Evolutionary conservation across 352 stramenopile genomes (phyloP).

Genomic region (Phytophthora pseudosyringae): DNA sequence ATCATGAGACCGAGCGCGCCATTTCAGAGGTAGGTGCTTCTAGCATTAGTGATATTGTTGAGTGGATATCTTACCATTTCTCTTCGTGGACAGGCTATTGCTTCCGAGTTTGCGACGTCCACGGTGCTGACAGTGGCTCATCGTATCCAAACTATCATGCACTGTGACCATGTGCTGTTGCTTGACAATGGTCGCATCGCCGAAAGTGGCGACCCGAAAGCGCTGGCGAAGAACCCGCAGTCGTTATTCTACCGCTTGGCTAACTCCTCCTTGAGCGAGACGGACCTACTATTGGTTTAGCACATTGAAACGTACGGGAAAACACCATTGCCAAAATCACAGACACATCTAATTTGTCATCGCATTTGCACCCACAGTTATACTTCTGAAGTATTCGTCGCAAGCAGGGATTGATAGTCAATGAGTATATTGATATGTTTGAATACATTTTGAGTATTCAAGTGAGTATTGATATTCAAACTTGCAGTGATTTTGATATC

Average conservation of each 20-base stretch:
- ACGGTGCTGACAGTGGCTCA: constrained; percentile 99
- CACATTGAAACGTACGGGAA: no score
- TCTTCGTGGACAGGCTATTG: constrained; percentile 75
- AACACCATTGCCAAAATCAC: no score
- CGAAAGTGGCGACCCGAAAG: constrained; percentile 53
- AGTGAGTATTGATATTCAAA: no score
- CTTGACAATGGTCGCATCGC: constrained; percentile 63
- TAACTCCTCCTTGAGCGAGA: constrained; percentile 19
- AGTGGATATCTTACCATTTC: neutral
- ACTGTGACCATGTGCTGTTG: constrained; percentile 90
- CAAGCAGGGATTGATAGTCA: no score
- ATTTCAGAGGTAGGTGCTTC: constrained; percentile 62
- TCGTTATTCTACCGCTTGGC: constrained; percentile 58
- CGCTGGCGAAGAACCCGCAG: constrained; percentile 38
- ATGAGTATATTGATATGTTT: no score
- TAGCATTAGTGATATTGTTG: neutral
- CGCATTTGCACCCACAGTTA: no score
- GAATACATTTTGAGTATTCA: no score
- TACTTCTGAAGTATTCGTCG: no score
- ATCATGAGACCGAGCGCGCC: constrained; percentile 87
- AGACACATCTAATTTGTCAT: no score
- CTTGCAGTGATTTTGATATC: no score
- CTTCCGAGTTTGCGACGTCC: constrained; percentile 91
- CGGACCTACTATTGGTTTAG: constrained; percentile 17
- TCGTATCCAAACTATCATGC: constrained; percentile 95